Evolutionary conservation across 495 filamentous ascomycete genomes (phyloP).

Genomic region (Acidiella bohemica): DNA sequence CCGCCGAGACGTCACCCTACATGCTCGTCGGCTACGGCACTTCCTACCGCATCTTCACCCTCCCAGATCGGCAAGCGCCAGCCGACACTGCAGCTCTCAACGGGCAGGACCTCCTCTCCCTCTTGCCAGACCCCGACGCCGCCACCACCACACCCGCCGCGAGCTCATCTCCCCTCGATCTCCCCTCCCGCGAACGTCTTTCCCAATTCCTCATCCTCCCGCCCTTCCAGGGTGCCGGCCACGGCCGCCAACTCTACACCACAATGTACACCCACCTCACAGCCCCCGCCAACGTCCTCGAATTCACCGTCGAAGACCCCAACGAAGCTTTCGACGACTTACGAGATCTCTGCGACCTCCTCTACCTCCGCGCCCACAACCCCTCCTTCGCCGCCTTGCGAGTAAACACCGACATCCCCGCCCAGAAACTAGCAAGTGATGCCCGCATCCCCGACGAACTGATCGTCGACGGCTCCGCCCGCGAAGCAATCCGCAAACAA

Average conservation of each 20-base stretch:
- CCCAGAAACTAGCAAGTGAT: constrained; percentile 18
- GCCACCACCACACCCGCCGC: constrained; percentile 26
- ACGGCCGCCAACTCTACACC: constrained; percentile 70
- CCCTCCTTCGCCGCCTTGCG: constrained; percentile 40
- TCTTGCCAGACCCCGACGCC: constrained; percentile 11
- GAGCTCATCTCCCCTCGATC: constrained; percentile 30
- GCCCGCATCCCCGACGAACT: constrained; percentile 42
- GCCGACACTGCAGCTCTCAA: neutral
- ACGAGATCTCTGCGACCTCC: constrained; percentile 69
- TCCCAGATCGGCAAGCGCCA: constrained; percentile 22
- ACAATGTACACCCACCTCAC: constrained; percentile 56
- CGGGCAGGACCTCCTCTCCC: no score
- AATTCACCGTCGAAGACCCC: constrained; percentile 91
- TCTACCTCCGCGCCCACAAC: constrained; percentile 42
- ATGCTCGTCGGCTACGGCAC: constrained; percentile 76
- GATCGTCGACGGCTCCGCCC: constrained; percentile 47
- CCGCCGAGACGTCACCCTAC: constrained; percentile 41
- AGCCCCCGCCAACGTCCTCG: constrained; percentile 46
- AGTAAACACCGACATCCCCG: constrained; percentile 35
- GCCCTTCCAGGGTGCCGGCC: constrained; percentile 64
- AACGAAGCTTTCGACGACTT: constrained; percentile 89
- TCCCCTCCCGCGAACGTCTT: constrained; percentile 64
- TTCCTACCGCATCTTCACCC: constrained; percentile 69
- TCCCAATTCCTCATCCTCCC: constrained; percentile 92
- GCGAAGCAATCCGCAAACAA: constrained; percentile 46